Evolutionary conservation across 169 alveolate genomes (phyloP), one percentile per base, ranked within the genome.

Genomic region (Plasmodium fragile): DNA sequence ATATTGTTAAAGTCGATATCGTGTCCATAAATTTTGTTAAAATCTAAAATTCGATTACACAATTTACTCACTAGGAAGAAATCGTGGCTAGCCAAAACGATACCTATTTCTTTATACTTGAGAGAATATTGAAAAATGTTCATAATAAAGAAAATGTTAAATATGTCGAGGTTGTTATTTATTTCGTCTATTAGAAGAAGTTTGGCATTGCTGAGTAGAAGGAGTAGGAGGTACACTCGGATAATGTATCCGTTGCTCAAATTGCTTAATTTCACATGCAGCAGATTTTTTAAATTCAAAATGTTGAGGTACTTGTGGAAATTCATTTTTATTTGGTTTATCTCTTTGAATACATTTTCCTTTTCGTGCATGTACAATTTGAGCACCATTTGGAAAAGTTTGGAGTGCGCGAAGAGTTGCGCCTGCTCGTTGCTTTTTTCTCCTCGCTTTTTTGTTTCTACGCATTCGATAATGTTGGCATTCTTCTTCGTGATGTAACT

Each of bases 231-330:
- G 55, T 83, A 93, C 8, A 93, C 89, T 11, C 97, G 94, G 92
- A 96, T 95, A 89, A 90, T 96, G 70, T 92, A 96, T 0, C 97
- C 97, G 77, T 95, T 96, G 75, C 97, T 96, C 11, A 96, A 73
- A 28, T 90, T 92, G 13, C 93, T 73, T 10, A 96, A 84, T 72
- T 81, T 91, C 34, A 81, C 87, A 52, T 93, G 53, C 11, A 95
- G 43, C 34, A 83, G 71, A 39, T 81, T 93, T 52, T 94, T 83
- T 94, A 96, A 72, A 59, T 95, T 95, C 82, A 96, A 92, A 78
- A 96, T 87, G 59, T 93, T 83, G 18, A 95, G 72, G 55, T 95
- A 93, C 59, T 82, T 83, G 49, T 85, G 81, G 52, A 83, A 92
- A 82, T 83, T 41, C 84, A 83, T 84, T 80, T 92, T 77, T 25